Evolutionary conservation across 768 basidiomycete genomes (phyloP).

Genomic region (Erythrobasidium yunnanense): DNA sequence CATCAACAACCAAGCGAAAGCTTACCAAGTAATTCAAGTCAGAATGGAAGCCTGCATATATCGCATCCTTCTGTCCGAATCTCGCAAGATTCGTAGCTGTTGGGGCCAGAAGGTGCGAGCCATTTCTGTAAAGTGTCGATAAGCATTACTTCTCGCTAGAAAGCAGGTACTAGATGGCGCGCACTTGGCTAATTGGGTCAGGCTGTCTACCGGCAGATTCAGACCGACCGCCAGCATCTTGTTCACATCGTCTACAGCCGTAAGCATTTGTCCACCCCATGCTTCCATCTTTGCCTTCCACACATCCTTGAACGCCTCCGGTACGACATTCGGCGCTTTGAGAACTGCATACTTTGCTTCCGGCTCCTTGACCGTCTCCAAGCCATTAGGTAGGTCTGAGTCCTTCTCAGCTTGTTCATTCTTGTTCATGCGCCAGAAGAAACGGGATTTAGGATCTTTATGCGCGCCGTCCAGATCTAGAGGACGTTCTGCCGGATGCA

Average conservation of each 20-base stretch:
- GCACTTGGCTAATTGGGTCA: conserved; percentile 12
- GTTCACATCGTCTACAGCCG: conserved; percentile 71
- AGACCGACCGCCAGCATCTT: conserved; percentile 80
- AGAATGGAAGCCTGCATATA: conserved; percentile 86
- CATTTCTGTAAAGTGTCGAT: conserved; percentile 71
- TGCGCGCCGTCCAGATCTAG: conserved; percentile 53
- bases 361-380: conserved; percentile 41
- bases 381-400: not conserved
- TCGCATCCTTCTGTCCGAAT: conserved; percentile 66
- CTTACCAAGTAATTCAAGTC: conserved; percentile 85
- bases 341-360: conserved; percentile 63
- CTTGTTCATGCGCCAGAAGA: conserved; percentile 76
- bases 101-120: conserved; percentile 85
- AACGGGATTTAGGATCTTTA: conserved; percentile 89
- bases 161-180: no score
- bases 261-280: conserved; percentile 82
- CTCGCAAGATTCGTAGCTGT: conserved; percentile 81
- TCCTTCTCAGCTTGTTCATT: conserved; percentile 37
- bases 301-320: conserved; percentile 52
- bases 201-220: conserved; percentile 53
- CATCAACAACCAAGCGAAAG: no score
- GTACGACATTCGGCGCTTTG: conserved; percentile 73
- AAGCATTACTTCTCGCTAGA: no score
- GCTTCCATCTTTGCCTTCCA: conserved; percentile 69
- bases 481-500: conserved; percentile 70